phyloP scores from a whole-genome alignment of 2,329 filamentous ascomycete genomes.

The Thelonectria rubi region DNA sequence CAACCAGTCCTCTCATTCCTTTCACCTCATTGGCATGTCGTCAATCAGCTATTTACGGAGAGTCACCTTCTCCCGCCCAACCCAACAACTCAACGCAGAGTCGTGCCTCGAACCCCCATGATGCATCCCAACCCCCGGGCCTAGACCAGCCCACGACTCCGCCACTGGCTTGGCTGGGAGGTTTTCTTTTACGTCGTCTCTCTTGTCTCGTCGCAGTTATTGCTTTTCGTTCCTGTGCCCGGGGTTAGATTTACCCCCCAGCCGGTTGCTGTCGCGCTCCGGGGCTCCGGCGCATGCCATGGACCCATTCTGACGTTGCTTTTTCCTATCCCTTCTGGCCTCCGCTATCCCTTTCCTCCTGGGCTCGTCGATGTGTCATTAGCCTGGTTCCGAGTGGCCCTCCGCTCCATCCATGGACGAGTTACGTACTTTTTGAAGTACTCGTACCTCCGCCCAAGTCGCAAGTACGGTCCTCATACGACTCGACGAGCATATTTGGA shows the following conservation, averaged over 20 bases:
- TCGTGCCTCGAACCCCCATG: slow-evolving; percentile 12
- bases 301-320: slow-evolving; percentile 12
- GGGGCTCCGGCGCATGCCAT: neutral
- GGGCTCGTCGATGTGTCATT: slow-evolving; percentile 20
- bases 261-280: slow-evolving; percentile 17
- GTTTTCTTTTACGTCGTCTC: slow-evolving; percentile 32
- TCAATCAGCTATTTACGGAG: neutral
- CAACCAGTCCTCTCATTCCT: neutral
- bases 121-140: slow-evolving; percentile 22
- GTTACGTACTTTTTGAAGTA: neutral
- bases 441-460: neutral
- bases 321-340: neutral
- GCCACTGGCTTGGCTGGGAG: slow-evolving; percentile 24
- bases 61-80: neutral
- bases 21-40: neutral
- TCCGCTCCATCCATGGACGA: too few species aligned
- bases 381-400: neutral
- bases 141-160: slow-evolving; percentile 26
- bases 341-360: neutral
- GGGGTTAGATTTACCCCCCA: slow-evolving; percentile 9
- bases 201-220: slow-evolving; percentile 15
- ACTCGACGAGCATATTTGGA: slow-evolving; percentile 15
- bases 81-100: neutral
- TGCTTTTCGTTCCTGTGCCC: slow-evolving; percentile 16
- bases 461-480: neutral